Evolutionary conservation across 805 yeast genomes (phyloP).

Genomic region (Metschnikowia gelsemii): DNA sequence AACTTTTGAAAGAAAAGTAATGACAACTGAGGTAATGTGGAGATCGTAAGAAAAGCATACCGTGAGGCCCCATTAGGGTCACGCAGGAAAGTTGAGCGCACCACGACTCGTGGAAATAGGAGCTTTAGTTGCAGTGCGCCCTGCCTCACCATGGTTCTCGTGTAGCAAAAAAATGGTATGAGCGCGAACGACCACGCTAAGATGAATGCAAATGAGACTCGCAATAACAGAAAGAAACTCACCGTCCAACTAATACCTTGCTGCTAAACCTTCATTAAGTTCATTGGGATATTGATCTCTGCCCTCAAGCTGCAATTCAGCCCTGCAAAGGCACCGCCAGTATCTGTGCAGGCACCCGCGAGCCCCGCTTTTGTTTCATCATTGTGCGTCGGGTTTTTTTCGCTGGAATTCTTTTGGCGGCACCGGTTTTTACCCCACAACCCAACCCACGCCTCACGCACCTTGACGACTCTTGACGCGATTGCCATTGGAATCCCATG

Average conservation of each 20-base stretch:
- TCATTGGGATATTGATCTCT: too few relatives aligned
- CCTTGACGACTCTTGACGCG: too few relatives aligned
- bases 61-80: constrained; percentile 16
- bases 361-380: constrained; percentile 17
- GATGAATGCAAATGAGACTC: too few relatives aligned
- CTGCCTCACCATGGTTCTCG: constrained; percentile 2
- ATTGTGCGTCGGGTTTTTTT: constrained; percentile 11
- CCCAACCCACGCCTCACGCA: constrained; percentile 13
- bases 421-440: constrained; percentile 14
- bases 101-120: constrained; percentile 14
- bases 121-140: constrained; percentile 3
- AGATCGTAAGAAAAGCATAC: constrained; percentile 16
- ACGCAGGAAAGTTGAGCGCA: constrained; percentile 20
- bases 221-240: too few relatives aligned
- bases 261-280: too few relatives aligned
- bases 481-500: too few relatives aligned
- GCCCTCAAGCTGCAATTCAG: background rate
- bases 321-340: background rate
- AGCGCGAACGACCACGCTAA: too few relatives aligned
- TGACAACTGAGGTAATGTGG: constrained; percentile 10
- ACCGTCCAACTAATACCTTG: too few relatives aligned
- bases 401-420: constrained; percentile 8
- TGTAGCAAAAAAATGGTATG: background rate
- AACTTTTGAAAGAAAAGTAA: constrained; percentile 7
- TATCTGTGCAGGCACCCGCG: constrained; percentile 7